These are phyloP conservation scores for Solanum dulcamara DNA, from an alignment of 257 asterid genomes.

Conservation along the genomic window DNA sequence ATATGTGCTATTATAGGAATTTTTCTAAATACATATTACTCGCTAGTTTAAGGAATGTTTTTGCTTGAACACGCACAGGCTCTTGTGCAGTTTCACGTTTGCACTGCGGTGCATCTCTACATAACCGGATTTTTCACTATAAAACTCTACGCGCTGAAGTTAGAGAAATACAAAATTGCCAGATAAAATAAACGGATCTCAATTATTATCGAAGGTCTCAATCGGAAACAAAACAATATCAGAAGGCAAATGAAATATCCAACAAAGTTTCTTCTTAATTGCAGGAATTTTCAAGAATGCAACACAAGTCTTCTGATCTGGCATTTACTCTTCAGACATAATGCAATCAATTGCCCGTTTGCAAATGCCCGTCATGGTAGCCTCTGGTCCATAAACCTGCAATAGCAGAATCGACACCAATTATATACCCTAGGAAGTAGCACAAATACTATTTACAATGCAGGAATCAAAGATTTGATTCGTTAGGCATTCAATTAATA, in stretches of 20 bases:
- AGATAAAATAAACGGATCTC: background rate
- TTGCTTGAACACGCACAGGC: background rate
- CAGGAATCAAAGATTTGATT: too few relatives aligned
- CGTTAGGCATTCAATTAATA: too few relatives aligned
- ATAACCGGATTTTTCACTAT: too few relatives aligned
- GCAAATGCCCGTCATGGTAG: constrained; percentile 87
- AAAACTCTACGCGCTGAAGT: too few relatives aligned
- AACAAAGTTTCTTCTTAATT: background rate
- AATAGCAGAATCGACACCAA: background rate
- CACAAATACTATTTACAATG: too few relatives aligned
- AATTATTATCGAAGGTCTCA: background rate
- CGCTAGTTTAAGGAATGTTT: too few relatives aligned
- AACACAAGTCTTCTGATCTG: background rate
- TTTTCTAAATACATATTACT: background rate
- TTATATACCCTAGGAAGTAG: too few relatives aligned
- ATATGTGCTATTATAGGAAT: too few relatives aligned
- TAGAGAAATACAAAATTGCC: too few relatives aligned
- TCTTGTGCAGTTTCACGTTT: background rate
- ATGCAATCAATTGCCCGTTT: constrained; percentile 75
- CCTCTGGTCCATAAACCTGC: constrained; percentile 87
- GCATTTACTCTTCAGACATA: constrained; percentile 40
- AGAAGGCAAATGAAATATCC: background rate
- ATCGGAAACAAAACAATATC: background rate
- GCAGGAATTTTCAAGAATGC: background rate
- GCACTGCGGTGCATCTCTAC: too few relatives aligned